Evolutionary conservation across 1,284 basidiomycete genomes (phyloP).

Genomic region (Mycosarcoma mackinlayi): DNA sequence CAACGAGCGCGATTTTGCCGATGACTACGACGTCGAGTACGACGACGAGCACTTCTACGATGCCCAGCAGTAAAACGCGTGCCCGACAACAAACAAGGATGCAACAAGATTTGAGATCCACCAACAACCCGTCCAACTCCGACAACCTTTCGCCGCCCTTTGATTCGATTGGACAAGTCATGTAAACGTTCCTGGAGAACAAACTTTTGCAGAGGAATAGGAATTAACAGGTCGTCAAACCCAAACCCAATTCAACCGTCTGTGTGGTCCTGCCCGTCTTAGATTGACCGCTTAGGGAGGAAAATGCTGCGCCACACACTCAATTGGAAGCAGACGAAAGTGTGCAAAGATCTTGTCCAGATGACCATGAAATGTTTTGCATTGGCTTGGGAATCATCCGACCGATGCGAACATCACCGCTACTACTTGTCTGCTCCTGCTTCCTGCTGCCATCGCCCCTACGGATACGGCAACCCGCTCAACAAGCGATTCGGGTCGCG

Average conservation of each 20-base stretch:
- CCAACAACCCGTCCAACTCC: background rate
- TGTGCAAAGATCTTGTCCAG: no score
- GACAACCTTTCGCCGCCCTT: conserved; percentile 3
- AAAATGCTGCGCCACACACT: no score
- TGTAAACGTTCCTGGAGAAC: conserved; percentile 11
- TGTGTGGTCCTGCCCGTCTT: no score
- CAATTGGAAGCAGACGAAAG: no score
- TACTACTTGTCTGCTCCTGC: conserved; percentile 1
- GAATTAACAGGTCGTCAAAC: background rate
- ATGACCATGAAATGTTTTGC: no score
- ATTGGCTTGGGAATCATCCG: no score
- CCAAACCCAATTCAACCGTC: background rate
- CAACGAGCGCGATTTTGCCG: conserved; percentile 17
- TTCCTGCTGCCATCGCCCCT: conserved; percentile 1
- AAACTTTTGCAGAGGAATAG: conserved; percentile 3
- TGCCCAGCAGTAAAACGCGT: conserved; percentile 10
- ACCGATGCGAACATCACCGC: no score
- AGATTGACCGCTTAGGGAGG: no score
- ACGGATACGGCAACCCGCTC: conserved; percentile 11
- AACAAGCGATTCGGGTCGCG: conserved; percentile 44
- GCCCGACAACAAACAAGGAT: background rate
- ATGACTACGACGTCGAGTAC: conserved; percentile 20
- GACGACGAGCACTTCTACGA: conserved; percentile 22
- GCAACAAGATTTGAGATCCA: no score
- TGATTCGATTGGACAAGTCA: background rate